These are phyloP conservation scores for Neurospora sp. DNA, from an alignment of 2,329 filamentous ascomycete genomes.

Conservation along the genomic window DNA sequence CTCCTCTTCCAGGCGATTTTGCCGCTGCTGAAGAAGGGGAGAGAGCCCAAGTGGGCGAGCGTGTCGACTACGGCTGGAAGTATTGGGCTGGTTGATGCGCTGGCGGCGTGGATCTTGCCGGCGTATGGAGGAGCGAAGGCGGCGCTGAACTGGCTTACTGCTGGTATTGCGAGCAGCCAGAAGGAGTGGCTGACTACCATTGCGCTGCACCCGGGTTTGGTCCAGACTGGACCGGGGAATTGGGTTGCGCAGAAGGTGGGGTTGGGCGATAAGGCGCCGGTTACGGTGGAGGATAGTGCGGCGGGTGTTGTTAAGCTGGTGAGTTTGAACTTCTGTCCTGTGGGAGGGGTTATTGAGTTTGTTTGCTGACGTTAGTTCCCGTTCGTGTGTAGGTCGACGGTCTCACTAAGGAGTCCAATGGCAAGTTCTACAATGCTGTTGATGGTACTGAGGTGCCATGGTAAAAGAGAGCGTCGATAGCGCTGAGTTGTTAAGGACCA, in stretches of 20 bases:
- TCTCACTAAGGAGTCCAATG: background rate
- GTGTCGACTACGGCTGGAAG: conserved; percentile 21
- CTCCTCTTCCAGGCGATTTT: conserved; percentile 26
- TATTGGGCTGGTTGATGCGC: conserved; percentile 26
- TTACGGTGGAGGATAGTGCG: background rate
- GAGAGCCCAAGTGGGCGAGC: conserved; percentile 25
- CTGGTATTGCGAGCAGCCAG: background rate
- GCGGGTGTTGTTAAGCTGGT: background rate
- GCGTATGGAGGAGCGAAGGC: conserved; percentile 28
- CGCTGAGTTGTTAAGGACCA: background rate
- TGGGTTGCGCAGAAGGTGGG: background rate
- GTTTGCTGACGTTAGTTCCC: background rate
- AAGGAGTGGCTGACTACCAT: conserved; percentile 1
- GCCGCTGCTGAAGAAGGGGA: conserved; percentile 28
- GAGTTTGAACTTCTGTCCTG: background rate
- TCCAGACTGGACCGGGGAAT: background rate
- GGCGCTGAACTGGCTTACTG: conserved; percentile 22
- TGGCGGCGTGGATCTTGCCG: conserved; percentile 23
- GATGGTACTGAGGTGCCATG: conserved; percentile 1
- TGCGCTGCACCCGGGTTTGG: conserved; percentile 1
- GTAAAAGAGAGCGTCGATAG: background rate
- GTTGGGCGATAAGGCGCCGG: background rate
- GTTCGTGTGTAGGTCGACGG: background rate
- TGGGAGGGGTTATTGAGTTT: no score
- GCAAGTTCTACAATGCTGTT: conserved; percentile 1